phyloP scores from a whole-genome alignment of 2,329 filamentous ascomycete species.

The Arthrobotrys musiformis region DNA sequence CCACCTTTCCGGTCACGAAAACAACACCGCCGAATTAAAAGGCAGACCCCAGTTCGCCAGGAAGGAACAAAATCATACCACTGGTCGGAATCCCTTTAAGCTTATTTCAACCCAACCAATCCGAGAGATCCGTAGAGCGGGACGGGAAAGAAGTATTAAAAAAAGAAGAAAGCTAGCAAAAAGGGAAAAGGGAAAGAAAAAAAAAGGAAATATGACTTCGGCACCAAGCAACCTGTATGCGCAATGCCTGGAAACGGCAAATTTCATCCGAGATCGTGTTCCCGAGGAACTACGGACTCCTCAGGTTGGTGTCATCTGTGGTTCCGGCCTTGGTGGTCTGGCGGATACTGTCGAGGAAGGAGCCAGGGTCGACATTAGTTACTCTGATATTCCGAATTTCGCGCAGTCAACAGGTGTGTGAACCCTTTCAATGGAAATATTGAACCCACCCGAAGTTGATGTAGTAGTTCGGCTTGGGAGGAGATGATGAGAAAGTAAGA shows the following conservation, averaged over 20 bases:
- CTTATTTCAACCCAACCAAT: slow-evolving; percentile 40
- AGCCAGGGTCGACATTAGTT: slow-evolving; percentile 68
- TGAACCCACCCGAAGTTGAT: neutral
- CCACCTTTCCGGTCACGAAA: slow-evolving; percentile 23
- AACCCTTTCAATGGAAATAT: no score
- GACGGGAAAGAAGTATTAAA: neutral
- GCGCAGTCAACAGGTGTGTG: slow-evolving; percentile 69
- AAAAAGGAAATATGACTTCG: slow-evolving; percentile 44
- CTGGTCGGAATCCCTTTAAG: slow-evolving; percentile 40
- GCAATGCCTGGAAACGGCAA: slow-evolving; percentile 66
- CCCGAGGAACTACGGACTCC: slow-evolving; percentile 67
- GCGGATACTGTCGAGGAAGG: slow-evolving; percentile 68
- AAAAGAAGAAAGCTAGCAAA: no score
- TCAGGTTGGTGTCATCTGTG: slow-evolving; percentile 73
- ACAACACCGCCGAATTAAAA: slow-evolving; percentile 3
- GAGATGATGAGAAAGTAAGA: neutral
- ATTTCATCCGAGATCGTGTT: slow-evolving; percentile 67
- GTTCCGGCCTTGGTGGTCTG: slow-evolving; percentile 72
- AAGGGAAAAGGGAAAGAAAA: neutral
- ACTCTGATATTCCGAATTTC: slow-evolving; percentile 72
- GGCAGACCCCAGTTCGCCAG: neutral
- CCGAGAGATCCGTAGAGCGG: neutral
- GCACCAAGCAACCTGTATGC: slow-evolving; percentile 61
- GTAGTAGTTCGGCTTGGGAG: neutral
- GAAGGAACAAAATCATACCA: slow-evolving; percentile 29